These are phyloP conservation scores for Coemansia pectinata DNA, from an alignment of 192 early-diverging fungal genomes.

Conservation along the genomic window DNA sequence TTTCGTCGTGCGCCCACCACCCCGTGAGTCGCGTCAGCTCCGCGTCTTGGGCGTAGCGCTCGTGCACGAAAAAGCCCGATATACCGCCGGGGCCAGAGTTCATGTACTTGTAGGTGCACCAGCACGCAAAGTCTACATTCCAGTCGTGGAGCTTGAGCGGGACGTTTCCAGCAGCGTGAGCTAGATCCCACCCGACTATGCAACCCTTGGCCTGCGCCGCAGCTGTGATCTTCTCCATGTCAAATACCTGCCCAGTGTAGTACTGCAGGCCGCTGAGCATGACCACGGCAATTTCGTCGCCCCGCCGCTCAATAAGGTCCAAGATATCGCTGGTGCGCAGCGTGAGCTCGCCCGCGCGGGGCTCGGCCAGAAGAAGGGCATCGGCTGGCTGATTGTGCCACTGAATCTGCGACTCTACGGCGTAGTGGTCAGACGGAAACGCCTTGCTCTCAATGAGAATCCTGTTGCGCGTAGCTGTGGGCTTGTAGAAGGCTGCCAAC, in stretches of 20 bases:
- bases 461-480: slow-evolving; percentile 71
- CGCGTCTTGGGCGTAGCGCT: slow-evolving; percentile 66
- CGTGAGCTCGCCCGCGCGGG: slow-evolving; percentile 69
- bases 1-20: slow-evolving; percentile 92
- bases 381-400: slow-evolving; percentile 73
- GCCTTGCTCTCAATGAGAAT: slow-evolving; percentile 90
- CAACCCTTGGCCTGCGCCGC: slow-evolving; percentile 83
- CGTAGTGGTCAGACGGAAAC: slow-evolving; percentile 97
- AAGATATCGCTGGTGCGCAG: slow-evolving; percentile 84
- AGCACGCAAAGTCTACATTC: slow-evolving; percentile 96
- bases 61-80: slow-evolving; percentile 88
- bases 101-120: slow-evolving; percentile 99
- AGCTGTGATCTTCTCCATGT: slow-evolving; percentile 80
- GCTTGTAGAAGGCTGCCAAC: slow-evolving; percentile 92
- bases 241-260: slow-evolving; percentile 90
- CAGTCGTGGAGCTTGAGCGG: slow-evolving; percentile 88
- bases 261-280: slow-evolving; percentile 91
- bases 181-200: slow-evolving; percentile 91
- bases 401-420: slow-evolving; percentile 83
- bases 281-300: slow-evolving; percentile 80
- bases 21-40: slow-evolving; percentile 71
- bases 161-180: slow-evolving; percentile 95
- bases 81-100: slow-evolving; percentile 98
- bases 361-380: slow-evolving; percentile 73
- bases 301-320: slow-evolving; percentile 67